Conservation (phyloP, 257 asterid species). For the Misopates orontium region DNA sequence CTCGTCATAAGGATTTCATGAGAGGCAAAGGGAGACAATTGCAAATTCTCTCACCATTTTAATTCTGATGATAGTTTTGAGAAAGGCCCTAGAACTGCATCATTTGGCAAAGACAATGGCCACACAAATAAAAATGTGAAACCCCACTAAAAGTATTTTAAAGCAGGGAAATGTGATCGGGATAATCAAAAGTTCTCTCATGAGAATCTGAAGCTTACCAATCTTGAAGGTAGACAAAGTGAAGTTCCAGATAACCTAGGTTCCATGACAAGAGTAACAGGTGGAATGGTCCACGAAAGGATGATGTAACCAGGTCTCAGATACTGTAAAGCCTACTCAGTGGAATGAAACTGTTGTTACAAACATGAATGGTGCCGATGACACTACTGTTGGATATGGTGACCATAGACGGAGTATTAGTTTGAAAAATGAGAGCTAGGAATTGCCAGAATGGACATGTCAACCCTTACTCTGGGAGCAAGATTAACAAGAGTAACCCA, state of each 20-base stretch:
- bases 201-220: constrained; percentile 38
- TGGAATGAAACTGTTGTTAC: constrained; percentile 42
- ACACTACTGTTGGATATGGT: constrained; percentile 30
- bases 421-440: constrained; percentile 40
- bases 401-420: constrained; percentile 33
- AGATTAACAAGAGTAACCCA: no score
- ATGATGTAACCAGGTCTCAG: constrained; percentile 33
- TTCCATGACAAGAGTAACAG: constrained; percentile 36
- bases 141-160: constrained; percentile 62
- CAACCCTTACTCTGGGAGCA: constrained; percentile 31
- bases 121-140: constrained; percentile 39
- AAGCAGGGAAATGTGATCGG: constrained; percentile 65
- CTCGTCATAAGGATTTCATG: constrained; percentile 59
- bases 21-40: constrained; percentile 77
- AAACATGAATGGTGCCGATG: constrained; percentile 26
- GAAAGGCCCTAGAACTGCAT: constrained; percentile 39
- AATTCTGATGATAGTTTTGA: constrained; percentile 46
- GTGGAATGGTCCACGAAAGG: constrained; percentile 52
- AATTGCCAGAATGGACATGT: constrained; percentile 28
- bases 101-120: constrained; percentile 43
- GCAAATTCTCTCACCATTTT: constrained; percentile 73
- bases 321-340: constrained; percentile 32
- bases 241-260: constrained; percentile 39
- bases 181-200: constrained; percentile 69
- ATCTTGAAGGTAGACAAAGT: constrained; percentile 37